Evolutionary conservation across 257 asterid species (phyloP).

Genomic region (Solanum dulcamara): DNA sequence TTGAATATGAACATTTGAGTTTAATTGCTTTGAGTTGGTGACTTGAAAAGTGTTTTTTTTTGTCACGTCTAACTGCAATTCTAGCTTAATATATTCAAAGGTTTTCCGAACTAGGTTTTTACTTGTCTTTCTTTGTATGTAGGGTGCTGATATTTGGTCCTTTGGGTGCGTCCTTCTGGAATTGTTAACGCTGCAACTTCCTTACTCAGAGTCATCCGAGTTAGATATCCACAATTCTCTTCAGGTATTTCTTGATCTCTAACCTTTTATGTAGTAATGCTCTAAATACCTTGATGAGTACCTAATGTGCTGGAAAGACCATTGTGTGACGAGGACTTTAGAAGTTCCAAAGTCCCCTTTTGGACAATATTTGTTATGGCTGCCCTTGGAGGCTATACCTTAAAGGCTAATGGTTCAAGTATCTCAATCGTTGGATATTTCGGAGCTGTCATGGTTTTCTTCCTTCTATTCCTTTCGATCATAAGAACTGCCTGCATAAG

Average conservation of each 20-base stretch:
- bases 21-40: neutral
- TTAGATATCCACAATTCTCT: conserved; percentile 37
- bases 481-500: neutral
- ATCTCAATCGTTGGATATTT: neutral
- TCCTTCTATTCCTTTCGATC: neutral
- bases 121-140: neutral
- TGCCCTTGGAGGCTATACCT: neutral
- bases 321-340: neutral
- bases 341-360: neutral
- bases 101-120: neutral
- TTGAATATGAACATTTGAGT: neutral
- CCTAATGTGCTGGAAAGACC: neutral
- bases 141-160: conserved; percentile 96
- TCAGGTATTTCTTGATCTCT: conserved; percentile 28
- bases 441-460: neutral
- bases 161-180: conserved; percentile 83
- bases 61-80: neutral
- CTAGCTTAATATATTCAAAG: neutral
- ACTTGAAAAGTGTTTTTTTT: neutral
- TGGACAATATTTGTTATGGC: neutral
- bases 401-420: neutral
- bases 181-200: conserved; percentile 59
- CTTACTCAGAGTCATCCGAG: conserved; percentile 49
- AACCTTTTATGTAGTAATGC: neutral
- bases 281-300: neutral